phyloP scores from a whole-genome alignment of 805 yeast genomes.

The Citeromyces matritensis region DNA sequence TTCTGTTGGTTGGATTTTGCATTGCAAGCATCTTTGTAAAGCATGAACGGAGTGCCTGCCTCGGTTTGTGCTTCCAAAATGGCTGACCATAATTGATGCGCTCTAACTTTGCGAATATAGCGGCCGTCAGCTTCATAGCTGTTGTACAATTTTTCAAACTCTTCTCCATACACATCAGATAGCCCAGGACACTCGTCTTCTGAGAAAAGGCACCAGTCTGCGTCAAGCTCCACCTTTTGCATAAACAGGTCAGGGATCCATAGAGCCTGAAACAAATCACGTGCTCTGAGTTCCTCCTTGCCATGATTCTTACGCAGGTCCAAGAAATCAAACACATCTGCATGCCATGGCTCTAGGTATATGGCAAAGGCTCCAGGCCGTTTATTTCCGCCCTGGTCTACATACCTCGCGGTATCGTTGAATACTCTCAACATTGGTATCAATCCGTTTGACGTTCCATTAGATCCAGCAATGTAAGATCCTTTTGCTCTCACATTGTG shows the following conservation, averaged over 20 bases:
- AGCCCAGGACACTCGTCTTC: conserved; percentile 85
- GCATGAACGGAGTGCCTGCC: conserved; percentile 92
- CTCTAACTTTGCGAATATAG: conserved; percentile 52
- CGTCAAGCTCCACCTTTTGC: conserved; percentile 71
- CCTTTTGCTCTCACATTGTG: conserved; percentile 82
- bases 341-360: conserved; percentile 95
- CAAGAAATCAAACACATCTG: conserved; percentile 75
- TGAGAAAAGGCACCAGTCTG: conserved; percentile 80
- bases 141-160: conserved; percentile 58
- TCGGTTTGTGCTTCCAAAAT: conserved; percentile 88
- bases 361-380: conserved; percentile 96
- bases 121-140: conserved; percentile 59
- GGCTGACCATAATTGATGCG: conserved; percentile 85
- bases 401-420: conserved; percentile 92
- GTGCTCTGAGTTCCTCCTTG: conserved; percentile 83
- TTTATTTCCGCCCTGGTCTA: conserved; percentile 97
- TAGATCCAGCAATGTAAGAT: conserved; percentile 79
- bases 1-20: conserved; percentile 80
- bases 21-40: conserved; percentile 89
- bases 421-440: conserved; percentile 95
- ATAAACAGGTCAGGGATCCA: conserved; percentile 95
- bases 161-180: conserved; percentile 70
- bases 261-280: conserved; percentile 84
- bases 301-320: conserved; percentile 90
- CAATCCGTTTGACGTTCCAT: conserved; percentile 84